Evolutionary conservation across 2,329 filamentous ascomycete genomes (phyloP).

Genomic region (Rosellinia necatrix): DNA sequence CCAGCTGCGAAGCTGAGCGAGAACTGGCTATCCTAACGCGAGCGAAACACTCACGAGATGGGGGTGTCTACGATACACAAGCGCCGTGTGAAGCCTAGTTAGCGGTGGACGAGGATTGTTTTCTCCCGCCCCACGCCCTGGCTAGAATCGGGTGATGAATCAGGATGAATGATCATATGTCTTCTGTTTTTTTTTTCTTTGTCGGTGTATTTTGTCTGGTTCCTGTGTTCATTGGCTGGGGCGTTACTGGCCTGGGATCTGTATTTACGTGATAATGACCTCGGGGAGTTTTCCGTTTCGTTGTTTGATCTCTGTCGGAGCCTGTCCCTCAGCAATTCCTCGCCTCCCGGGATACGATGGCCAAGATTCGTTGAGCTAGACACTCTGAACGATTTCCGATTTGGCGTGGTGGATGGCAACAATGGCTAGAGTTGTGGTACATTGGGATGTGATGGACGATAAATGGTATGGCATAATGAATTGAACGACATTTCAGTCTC

Average conservation of each 20-base stretch:
- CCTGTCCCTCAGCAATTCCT: conserved; percentile 9
- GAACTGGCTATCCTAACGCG: conserved; percentile 41
- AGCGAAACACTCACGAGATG: conserved; percentile 26
- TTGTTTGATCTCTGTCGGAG: conserved; percentile 16
- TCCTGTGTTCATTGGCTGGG: conserved; percentile 25
- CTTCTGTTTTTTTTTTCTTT: conserved; percentile 10
- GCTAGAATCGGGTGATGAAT: background rate
- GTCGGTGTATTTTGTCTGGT: conserved; percentile 15
- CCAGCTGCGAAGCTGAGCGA: conserved; percentile 31
- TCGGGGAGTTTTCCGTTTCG: conserved; percentile 28
- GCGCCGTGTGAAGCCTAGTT: background rate
- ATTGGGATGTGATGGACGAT: conserved; percentile 35
- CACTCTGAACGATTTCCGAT: conserved; percentile 14
- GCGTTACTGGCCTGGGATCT: conserved; percentile 22
- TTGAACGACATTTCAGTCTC: conserved; percentile 31
- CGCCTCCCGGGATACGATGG: conserved; percentile 14
- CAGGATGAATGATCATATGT: no score
- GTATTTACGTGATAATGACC: conserved; percentile 25
- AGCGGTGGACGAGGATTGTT: background rate
- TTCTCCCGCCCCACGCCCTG: conserved; percentile 4
- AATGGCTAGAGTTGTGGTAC: conserved; percentile 34
- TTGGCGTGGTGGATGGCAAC: conserved; percentile 10
- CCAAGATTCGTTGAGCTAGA: conserved; percentile 15
- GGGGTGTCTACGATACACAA: no score
- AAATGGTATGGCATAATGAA: conserved; percentile 38